phyloP scores from a whole-genome alignment of 2,329 filamentous ascomycete species.

The Parastagonospora nodorum region DNA sequence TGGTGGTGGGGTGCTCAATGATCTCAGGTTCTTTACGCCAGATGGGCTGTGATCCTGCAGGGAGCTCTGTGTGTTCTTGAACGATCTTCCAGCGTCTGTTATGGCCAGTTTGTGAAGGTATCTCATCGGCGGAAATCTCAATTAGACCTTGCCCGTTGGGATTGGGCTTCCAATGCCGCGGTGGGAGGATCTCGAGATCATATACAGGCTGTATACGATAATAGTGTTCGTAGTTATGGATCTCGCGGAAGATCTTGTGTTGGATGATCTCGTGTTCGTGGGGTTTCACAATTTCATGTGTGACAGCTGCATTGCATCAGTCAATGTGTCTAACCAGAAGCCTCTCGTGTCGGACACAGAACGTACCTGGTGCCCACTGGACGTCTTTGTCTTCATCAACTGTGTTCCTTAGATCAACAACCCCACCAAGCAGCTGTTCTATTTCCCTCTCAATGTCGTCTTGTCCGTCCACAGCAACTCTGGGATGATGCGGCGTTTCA shows the following conservation, averaged over 20 bases:
- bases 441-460: slow-evolving; percentile 5
- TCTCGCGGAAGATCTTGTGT: slow-evolving; percentile 57
- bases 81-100: slow-evolving; percentile 38
- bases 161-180: slow-evolving; percentile 56
- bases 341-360: no score
- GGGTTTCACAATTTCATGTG: slow-evolving; percentile 55
- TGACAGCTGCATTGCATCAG: slow-evolving; percentile 49
- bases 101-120: slow-evolving; percentile 41
- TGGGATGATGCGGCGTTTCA: neutral
- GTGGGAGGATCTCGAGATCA: slow-evolving; percentile 58
- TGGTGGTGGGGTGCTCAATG: slow-evolving; percentile 47
- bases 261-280: slow-evolving; percentile 54
- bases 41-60: slow-evolving; percentile 4
- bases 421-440: slow-evolving; percentile 26
- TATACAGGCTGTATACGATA: slow-evolving; percentile 60
- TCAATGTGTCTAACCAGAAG: slow-evolving; percentile 4
- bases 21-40: slow-evolving; percentile 43
- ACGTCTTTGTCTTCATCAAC: slow-evolving; percentile 47
- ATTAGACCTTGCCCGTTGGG: slow-evolving; percentile 42
- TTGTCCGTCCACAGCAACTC: slow-evolving; percentile 3
- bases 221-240: slow-evolving; percentile 59
- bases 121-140: slow-evolving; percentile 53
- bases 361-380: slow-evolving; percentile 47
- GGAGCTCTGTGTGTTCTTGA: slow-evolving; percentile 20
- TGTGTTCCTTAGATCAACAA: slow-evolving; percentile 46